phyloP scores from a whole-genome alignment of 2,329 filamentous ascomycete species.

The Eurotiales sp. region DNA sequence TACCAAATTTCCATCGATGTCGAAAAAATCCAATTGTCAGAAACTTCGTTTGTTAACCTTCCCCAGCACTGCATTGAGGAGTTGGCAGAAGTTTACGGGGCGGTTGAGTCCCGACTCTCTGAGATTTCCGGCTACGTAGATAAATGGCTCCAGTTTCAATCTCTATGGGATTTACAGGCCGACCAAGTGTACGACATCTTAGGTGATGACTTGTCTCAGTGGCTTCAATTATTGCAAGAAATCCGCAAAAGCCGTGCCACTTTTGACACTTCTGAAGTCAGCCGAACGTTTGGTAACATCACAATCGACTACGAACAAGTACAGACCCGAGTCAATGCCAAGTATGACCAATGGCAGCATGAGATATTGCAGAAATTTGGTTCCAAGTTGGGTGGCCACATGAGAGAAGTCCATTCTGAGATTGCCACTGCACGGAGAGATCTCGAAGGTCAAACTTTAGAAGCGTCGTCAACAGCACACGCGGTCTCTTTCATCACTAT shows the following conservation, averaged over 20 bases:
- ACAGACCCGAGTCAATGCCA: slow-evolving; percentile 96
- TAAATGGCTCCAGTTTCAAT: slow-evolving; percentile 98
- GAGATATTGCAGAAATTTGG: slow-evolving; percentile 95
- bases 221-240: slow-evolving; percentile 94
- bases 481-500: slow-evolving; percentile 98
- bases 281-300: slow-evolving; percentile 86
- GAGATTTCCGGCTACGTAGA: slow-evolving; percentile 84
- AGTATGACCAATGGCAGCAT: slow-evolving; percentile 99
- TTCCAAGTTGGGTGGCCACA: slow-evolving; percentile 77
- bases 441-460: slow-evolving; percentile 85
- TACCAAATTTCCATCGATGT: slow-evolving; percentile 79
- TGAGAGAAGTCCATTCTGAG: slow-evolving; percentile 88
- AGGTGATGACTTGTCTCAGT: slow-evolving; percentile 84
- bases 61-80: slow-evolving; percentile 77
- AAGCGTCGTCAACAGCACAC: slow-evolving; percentile 91
- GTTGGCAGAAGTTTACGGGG: slow-evolving; percentile 74
- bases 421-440: slow-evolving; percentile 87
- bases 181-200: slow-evolving; percentile 92
- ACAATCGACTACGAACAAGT: slow-evolving; percentile 98
- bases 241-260: slow-evolving; percentile 93
- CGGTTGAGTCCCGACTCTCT: slow-evolving; percentile 76
- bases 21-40: slow-evolving; percentile 35
- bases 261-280: slow-evolving; percentile 95
- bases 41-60: slow-evolving; percentile 72
- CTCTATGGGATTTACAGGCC: slow-evolving; percentile 93